These are phyloP conservation scores for Hericium rajendrae DNA, from an alignment of 768 basidiomycete genomes.

Conservation along the genomic window DNA sequence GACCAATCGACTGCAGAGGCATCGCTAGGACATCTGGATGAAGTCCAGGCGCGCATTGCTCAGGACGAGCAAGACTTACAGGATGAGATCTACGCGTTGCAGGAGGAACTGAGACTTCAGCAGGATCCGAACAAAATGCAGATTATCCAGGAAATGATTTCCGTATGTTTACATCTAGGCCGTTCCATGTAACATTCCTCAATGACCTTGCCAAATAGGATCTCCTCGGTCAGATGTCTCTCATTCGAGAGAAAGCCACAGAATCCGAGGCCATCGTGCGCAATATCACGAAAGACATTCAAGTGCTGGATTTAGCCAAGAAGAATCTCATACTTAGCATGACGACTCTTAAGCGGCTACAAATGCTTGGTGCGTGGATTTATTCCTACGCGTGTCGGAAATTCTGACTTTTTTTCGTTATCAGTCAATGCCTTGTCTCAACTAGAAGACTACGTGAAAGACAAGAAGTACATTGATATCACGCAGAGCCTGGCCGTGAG, in stretches of 20 bases:
- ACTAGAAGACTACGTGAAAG: conserved; percentile 66
- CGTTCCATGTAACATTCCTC: no score
- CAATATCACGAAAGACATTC: conserved; percentile 94
- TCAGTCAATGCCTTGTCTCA: conserved; percentile 78
- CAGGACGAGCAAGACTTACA: conserved; percentile 64
- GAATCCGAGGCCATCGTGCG: conserved; percentile 95
- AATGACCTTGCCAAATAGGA: conserved; percentile 41
- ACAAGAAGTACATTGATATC: conserved; percentile 75
- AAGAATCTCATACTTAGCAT: conserved; percentile 85
- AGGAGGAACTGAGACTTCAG: conserved; percentile 56
- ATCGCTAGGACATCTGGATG: conserved; percentile 62
- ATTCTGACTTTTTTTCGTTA: neutral
- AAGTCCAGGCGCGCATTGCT: conserved; percentile 57
- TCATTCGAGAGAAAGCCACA: conserved; percentile 91
- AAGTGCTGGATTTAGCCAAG: conserved; percentile 88
- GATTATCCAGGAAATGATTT: conserved; percentile 92
- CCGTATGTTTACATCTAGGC: conserved; percentile 33
- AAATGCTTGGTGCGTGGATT: conserved; percentile 74
- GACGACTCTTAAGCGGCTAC: conserved; percentile 81
- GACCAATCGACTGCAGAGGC: conserved; percentile 40
- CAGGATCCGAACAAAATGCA: conserved; percentile 89
- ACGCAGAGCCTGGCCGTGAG: conserved; percentile 71
- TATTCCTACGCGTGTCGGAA: neutral
- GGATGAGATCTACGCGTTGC: conserved; percentile 60
- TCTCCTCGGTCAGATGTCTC: conserved; percentile 88